Evolutionary conservation across 164 flowering plant species (phyloP).

Genomic region (Paratinospora sagittata): DNA sequence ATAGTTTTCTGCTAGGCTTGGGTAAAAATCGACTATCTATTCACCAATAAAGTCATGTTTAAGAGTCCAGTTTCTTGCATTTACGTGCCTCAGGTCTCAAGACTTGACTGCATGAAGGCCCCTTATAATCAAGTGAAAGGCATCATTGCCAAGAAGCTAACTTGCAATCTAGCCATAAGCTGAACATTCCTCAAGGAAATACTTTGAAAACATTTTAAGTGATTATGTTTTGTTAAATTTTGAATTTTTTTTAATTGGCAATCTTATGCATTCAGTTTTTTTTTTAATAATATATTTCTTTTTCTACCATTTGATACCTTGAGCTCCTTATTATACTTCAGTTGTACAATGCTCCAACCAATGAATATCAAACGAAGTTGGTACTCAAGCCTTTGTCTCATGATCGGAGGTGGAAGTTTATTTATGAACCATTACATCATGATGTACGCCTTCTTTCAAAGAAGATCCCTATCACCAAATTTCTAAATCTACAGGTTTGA

Average conservation of each 20-base stretch:
- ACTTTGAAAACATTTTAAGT: too few relatives aligned
- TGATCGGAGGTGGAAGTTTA: conserved; percentile 69
- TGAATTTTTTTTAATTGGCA: neutral
- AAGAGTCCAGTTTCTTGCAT: too few relatives aligned
- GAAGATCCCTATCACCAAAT: conserved; percentile 74
- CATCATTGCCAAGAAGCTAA: too few relatives aligned
- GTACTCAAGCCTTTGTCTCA: conserved; percentile 67
- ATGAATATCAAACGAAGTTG: conserved; percentile 72
- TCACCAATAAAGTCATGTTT: too few relatives aligned
- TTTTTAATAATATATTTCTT: neutral
- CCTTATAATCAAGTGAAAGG: too few relatives aligned
- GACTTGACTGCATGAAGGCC: too few relatives aligned
- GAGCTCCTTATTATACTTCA: conserved; percentile 29
- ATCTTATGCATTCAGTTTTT: neutral
- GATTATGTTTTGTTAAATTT: too few relatives aligned
- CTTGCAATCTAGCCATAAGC: too few relatives aligned
- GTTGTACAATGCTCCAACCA: conserved; percentile 71
- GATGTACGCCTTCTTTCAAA: conserved; percentile 74
- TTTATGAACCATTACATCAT: conserved; percentile 68
- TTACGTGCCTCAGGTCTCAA: too few relatives aligned
- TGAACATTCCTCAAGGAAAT: too few relatives aligned
- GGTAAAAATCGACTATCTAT: too few relatives aligned
- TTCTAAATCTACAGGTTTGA: conserved; percentile 79
- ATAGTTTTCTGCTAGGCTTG: too few relatives aligned
- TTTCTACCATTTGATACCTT: conserved; percentile 4